These are phyloP conservation scores for Mucor saturninus DNA, from an alignment of 371 early-diverging fungal genomes.

Conservation along the genomic window DNA sequence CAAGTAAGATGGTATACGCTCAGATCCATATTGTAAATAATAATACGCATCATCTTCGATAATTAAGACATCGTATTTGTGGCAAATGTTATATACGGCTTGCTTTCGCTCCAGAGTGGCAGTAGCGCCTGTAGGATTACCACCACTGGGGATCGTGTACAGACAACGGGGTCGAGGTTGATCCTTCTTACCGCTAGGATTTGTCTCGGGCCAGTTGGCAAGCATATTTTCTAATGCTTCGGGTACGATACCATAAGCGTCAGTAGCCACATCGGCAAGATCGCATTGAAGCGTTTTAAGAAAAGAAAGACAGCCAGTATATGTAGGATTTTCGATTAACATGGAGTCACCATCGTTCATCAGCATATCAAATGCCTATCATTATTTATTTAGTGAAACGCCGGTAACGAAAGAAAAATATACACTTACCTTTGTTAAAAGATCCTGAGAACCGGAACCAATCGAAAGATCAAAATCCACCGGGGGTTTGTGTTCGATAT, in stretches of 20 bases:
- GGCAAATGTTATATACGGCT: constrained; percentile 64
- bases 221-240: constrained; percentile 53
- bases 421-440: constrained; percentile 61
- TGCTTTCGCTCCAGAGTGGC: constrained; percentile 66
- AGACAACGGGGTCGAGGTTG: constrained; percentile 49
- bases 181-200: constrained; percentile 36
- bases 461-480: constrained; percentile 67
- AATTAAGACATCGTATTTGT: constrained; percentile 65
- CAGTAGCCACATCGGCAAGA: constrained; percentile 64
- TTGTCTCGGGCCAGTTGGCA: constrained; percentile 48
- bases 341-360: constrained; percentile 66
- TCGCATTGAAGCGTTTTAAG: constrained; percentile 68
- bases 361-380: constrained; percentile 73
- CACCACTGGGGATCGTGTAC: constrained; percentile 69
- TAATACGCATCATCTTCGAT: constrained; percentile 87
- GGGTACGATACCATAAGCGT: constrained; percentile 60
- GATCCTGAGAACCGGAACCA: constrained; percentile 79
- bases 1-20: constrained; percentile 67
- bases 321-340: constrained; percentile 77
- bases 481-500: constrained; percentile 64
- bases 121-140: constrained; percentile 76
- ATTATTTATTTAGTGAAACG: not conserved
- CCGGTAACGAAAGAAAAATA: not conserved
- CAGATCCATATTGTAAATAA: constrained; percentile 56
- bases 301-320: constrained; percentile 77